Evolutionary conservation across 306 rosid genomes (phyloP).

Genomic region (Oemleria cerasiformis): DNA sequence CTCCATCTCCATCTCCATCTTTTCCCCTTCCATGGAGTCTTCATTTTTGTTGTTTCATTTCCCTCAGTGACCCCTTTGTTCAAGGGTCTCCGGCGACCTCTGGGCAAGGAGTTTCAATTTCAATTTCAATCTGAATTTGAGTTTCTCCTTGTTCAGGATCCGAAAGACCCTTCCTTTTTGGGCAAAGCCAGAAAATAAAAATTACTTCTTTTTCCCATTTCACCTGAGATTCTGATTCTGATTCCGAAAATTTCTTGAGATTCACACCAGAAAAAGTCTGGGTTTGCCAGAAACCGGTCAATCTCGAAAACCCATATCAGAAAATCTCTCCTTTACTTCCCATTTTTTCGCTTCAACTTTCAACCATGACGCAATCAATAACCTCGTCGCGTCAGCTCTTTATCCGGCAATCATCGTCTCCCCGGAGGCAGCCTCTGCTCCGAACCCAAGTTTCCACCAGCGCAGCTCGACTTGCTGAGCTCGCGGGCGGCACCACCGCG

Average conservation of each 20-base stretch:
- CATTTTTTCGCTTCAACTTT: background rate
- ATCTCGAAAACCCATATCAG: slow-evolving; percentile 1
- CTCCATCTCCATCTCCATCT: background rate
- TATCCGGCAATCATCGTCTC: slow-evolving; percentile 20
- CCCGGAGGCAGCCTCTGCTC: slow-evolving; percentile 40
- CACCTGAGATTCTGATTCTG: background rate
- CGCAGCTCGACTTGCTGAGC: slow-evolving; percentile 49
- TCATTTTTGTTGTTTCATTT: background rate
- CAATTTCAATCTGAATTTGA: background rate
- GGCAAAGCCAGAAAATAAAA: background rate
- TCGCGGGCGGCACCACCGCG: slow-evolving; percentile 72
- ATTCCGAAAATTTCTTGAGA: background rate
- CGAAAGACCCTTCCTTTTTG: background rate
- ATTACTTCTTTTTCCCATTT: background rate
- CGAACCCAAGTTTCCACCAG: slow-evolving; percentile 12
- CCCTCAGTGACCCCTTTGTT: background rate
- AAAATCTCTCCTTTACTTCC: background rate
- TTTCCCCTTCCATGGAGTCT: slow-evolving; percentile 1
- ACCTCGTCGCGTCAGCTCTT: slow-evolving; percentile 36
- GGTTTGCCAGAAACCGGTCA: background rate
- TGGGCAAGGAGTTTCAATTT: slow-evolving; percentile 12
- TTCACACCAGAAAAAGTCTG: background rate
- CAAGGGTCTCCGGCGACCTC: slow-evolving; percentile 14
- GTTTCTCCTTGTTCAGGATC: slow-evolving; percentile 18
- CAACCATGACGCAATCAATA: background rate